phyloP scores from a whole-genome alignment of 352 stramenopile genomes.

The Phytophthora ramorum region DNA sequence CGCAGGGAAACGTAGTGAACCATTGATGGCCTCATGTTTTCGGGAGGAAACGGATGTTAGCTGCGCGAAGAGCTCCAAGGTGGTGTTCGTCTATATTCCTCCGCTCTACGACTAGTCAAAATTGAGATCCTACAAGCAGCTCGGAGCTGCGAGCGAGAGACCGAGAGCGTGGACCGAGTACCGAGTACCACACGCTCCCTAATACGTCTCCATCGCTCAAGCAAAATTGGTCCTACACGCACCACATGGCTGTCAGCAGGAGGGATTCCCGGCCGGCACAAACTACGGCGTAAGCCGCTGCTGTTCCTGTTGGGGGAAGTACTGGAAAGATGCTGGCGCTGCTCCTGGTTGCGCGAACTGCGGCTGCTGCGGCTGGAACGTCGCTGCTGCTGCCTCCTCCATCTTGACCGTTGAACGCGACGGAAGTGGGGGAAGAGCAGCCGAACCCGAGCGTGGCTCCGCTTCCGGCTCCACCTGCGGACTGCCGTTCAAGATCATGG shows the following conservation, averaged over 20 bases:
- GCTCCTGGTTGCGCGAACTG: slow-evolving; percentile 17
- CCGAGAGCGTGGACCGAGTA: slow-evolving; percentile 3
- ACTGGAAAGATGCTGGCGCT: slow-evolving; percentile 25
- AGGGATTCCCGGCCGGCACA: background rate
- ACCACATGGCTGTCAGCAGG: slow-evolving; percentile 5
- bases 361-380: slow-evolving; percentile 13
- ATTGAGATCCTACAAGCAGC: slow-evolving; percentile 24
- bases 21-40: background rate
- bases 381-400: slow-evolving; percentile 10
- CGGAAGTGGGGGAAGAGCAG: slow-evolving; percentile 20
- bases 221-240: slow-evolving; percentile 19
- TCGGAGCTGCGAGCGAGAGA: slow-evolving; percentile 13
- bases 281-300: slow-evolving; percentile 28
- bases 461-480: slow-evolving; percentile 41
- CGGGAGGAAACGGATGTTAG: no score
- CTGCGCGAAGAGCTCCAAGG: slow-evolving; percentile 10
- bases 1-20: no score
- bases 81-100: slow-evolving; percentile 40
- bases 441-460: slow-evolving; percentile 7
- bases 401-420: slow-evolving; percentile 14
- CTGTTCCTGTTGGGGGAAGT: slow-evolving; percentile 24
- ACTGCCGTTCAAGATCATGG: slow-evolving; percentile 80
- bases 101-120: slow-evolving; percentile 35
- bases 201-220: slow-evolving; percentile 17
- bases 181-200: slow-evolving; percentile 5